Percentiles rank a stretch among this genome's conserved stretches.
These are phyloP conservation scores for Geotrichum phurueaensis DNA, from an alignment of 1,139 yeast species.

Conservation along the genomic window DNA sequence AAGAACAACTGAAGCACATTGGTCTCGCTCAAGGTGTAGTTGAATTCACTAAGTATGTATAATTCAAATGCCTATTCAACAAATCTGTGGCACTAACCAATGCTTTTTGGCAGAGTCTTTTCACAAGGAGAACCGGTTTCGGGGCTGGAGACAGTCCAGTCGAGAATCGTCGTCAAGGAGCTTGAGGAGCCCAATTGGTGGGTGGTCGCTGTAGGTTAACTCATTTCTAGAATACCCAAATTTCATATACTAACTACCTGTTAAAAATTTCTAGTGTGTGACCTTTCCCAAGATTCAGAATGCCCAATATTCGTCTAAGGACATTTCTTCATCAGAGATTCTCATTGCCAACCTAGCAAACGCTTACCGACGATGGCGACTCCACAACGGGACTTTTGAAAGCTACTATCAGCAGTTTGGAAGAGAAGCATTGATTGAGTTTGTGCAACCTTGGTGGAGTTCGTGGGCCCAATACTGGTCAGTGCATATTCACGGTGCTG, in stretches of 20 bases:
- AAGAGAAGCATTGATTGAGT: slow-evolving; percentile 20
- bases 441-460: slow-evolving; percentile 30
- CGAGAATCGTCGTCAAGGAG: slow-evolving; percentile 26
- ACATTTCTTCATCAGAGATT: slow-evolving; percentile 24
- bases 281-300: slow-evolving; percentile 17
- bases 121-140: slow-evolving; percentile 26
- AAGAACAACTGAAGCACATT: slow-evolving; percentile 27
- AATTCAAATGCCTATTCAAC: background rate
- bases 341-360: slow-evolving; percentile 25
- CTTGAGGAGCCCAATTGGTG: slow-evolving; percentile 30
- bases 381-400: slow-evolving; percentile 27
- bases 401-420: slow-evolving; percentile 14
- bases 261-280: slow-evolving; percentile 12
- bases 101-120: slow-evolving; percentile 22
- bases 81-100: background rate
- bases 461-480: slow-evolving; percentile 30
- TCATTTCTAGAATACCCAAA: background rate
- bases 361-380: slow-evolving; percentile 29
- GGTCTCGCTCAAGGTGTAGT: slow-evolving; percentile 33
- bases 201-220: slow-evolving; percentile 25
- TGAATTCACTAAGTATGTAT: slow-evolving; percentile 24
- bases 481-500: slow-evolving; percentile 23
- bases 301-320: slow-evolving; percentile 17
- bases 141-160: slow-evolving; percentile 26
- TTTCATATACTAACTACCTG: background rate